These are phyloP conservation scores for Rubroshorea leprosula DNA, from an alignment of 345 rosid species.

Conservation along the genomic window DNA sequence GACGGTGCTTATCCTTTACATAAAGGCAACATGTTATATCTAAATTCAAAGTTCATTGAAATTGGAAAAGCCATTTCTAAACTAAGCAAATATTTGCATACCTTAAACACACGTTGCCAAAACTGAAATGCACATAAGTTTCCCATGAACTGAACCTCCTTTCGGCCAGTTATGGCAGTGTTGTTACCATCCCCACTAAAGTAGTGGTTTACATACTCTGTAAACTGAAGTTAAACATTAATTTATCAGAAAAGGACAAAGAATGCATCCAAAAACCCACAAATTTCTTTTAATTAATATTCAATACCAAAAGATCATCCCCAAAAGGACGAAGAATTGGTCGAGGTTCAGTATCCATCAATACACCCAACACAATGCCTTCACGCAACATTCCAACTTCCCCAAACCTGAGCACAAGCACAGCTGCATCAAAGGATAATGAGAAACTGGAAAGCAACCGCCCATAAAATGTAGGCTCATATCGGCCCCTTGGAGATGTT, in stretches of 20 bases:
- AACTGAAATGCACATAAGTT: constrained; percentile 79
- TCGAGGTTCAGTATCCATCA: constrained; percentile 83
- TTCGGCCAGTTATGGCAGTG: constrained; percentile 42
- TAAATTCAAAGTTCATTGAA: background rate
- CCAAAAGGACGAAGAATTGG: constrained; percentile 85
- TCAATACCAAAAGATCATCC: constrained; percentile 60
- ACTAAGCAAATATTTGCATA: constrained; percentile 18
- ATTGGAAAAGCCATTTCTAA: background rate
- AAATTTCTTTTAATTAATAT: constrained; percentile 15
- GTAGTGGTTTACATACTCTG: constrained; percentile 43
- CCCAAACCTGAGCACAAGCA: constrained; percentile 76
- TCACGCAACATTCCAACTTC: constrained; percentile 73
- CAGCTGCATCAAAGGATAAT: constrained; percentile 75
- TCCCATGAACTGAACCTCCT: constrained; percentile 56
- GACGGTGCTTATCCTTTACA: constrained; percentile 69
- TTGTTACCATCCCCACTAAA: constrained; percentile 40
- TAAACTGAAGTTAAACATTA: constrained; percentile 41
- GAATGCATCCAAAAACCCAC: constrained; percentile 15
- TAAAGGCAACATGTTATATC: constrained; percentile 19
- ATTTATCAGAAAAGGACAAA: constrained; percentile 17
- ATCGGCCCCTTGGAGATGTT: constrained; percentile 53
- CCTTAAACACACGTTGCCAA: constrained; percentile 86
- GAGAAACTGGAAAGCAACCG: constrained; percentile 77
- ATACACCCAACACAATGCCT: constrained; percentile 77
- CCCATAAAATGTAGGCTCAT: constrained; percentile 89